phyloP scores from a whole-genome alignment of 257 asterid genomes.

The Capsicum chinense region DNA sequence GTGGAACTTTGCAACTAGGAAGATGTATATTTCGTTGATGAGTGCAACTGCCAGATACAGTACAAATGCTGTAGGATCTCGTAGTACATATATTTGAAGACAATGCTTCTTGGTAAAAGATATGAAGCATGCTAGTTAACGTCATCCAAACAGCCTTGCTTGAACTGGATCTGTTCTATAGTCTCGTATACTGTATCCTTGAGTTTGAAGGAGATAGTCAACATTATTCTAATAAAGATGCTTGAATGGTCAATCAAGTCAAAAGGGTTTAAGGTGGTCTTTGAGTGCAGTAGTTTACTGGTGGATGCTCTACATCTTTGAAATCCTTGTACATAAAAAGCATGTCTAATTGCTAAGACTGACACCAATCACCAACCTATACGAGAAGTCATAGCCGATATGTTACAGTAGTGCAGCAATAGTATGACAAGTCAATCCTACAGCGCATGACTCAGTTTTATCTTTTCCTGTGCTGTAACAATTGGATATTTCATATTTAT shows the following conservation, averaged over 20 bases:
- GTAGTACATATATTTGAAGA: background rate
- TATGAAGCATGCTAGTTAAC: slow-evolving; percentile 10
- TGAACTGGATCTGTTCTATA: slow-evolving; percentile 10
- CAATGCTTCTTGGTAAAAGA: slow-evolving; percentile 25
- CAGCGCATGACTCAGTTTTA: slow-evolving; percentile 7
- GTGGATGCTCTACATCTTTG: background rate
- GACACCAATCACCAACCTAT: background rate
- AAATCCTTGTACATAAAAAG: background rate
- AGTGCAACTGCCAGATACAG: slow-evolving; percentile 7
- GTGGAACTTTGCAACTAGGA: slow-evolving; percentile 6
- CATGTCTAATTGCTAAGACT: background rate
- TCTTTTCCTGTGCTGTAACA: slow-evolving; percentile 4
- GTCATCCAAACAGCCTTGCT: background rate
- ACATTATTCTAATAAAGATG: background rate
- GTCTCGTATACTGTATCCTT: background rate
- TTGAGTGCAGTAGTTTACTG: slow-evolving; percentile 9
- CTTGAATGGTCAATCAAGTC: background rate
- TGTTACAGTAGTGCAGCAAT: background rate
- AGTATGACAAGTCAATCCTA: background rate
- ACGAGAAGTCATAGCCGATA: slow-evolving; percentile 3
- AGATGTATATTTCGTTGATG: background rate
- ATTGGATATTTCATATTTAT: background rate
- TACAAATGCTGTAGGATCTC: slow-evolving; percentile 19
- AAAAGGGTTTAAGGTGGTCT: background rate
- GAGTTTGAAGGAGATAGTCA: background rate